These are phyloP conservation scores for Penicillium sp. DNA, from an alignment of 2,329 filamentous ascomycete species.

Conservation along the genomic window DNA sequence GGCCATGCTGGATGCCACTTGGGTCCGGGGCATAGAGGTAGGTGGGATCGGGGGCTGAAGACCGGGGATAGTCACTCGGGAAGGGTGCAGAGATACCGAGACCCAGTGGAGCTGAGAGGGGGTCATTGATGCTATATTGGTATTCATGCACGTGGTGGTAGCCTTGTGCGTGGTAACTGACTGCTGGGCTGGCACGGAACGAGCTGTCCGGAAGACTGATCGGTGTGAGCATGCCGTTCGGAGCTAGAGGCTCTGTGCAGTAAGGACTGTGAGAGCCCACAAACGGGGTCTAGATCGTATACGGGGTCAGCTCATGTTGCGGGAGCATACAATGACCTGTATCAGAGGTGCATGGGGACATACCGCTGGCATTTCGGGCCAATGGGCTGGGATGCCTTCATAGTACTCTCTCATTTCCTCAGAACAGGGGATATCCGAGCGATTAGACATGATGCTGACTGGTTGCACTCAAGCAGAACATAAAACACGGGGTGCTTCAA, in stretches of 20 bases:
- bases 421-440: conserved; percentile 16
- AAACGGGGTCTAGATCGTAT: conserved; percentile 18
- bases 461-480: conserved; percentile 21
- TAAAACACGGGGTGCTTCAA: conserved; percentile 14
- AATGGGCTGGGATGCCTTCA: conserved; percentile 21
- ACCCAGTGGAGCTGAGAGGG: conserved; percentile 26
- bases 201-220: conserved; percentile 34
- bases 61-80: conserved; percentile 25
- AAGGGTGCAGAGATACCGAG: conserved; percentile 33
- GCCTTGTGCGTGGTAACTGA: conserved; percentile 30
- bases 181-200: conserved; percentile 29
- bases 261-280: conserved; percentile 26
- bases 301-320: conserved; percentile 9
- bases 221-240: conserved; percentile 30
- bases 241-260: conserved; percentile 25
- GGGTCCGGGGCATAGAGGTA: conserved; percentile 21
- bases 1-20: conserved; percentile 17
- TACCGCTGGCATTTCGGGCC: conserved; percentile 28
- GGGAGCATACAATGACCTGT: background rate
- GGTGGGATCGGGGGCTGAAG: conserved; percentile 18
- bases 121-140: conserved; percentile 27
- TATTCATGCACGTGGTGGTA: conserved; percentile 22
- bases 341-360: conserved; percentile 7
- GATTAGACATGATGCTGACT: conserved; percentile 23
- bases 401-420: conserved; percentile 27